Evolutionary conservation across 2,329 filamentous ascomycete species (phyloP).

Genomic region (Clonostachys rosea): DNA sequence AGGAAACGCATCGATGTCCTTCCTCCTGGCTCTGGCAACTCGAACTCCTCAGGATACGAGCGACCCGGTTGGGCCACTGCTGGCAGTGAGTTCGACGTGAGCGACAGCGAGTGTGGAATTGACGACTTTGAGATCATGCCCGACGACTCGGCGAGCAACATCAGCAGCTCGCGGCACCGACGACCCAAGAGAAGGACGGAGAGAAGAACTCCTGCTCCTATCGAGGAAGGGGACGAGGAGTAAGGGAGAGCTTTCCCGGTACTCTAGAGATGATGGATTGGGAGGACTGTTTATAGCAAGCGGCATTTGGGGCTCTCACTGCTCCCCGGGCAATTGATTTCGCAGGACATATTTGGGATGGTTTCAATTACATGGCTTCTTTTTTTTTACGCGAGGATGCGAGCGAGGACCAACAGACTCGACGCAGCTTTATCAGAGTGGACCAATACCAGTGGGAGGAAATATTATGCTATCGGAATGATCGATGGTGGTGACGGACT

Average conservation of each 20-base stretch:
- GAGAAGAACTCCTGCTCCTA: conserved; percentile 66
- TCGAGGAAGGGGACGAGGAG: conserved; percentile 71
- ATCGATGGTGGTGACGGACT: too few species aligned
- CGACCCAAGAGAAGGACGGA: conserved; percentile 65
- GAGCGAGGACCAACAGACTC: too few species aligned
- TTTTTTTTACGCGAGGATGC: too few species aligned
- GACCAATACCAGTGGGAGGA: too few species aligned
- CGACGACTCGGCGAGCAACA: conserved; percentile 78
- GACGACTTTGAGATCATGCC: conserved; percentile 63
- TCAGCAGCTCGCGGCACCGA: conserved; percentile 65
- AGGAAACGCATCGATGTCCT: conserved; percentile 54
- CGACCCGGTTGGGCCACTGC: conserved; percentile 23
- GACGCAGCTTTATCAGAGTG: too few species aligned
- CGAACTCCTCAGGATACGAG: conserved; percentile 37
- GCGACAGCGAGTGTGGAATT: conserved; percentile 54
- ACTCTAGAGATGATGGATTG: too few species aligned
- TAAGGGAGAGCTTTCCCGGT: not conserved
- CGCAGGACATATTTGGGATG: too few species aligned
- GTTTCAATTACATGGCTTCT: too few species aligned
- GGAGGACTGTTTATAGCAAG: too few species aligned
- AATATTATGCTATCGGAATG: too few species aligned
- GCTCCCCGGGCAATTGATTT: too few species aligned
- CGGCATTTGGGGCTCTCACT: too few species aligned
- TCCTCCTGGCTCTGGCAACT: conserved; percentile 38
- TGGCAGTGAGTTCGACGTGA: conserved; percentile 41